Base-by-base conservation (phyloP, 495 filamentous ascomycete genomes). In the Penicillium daleae region DNA sequence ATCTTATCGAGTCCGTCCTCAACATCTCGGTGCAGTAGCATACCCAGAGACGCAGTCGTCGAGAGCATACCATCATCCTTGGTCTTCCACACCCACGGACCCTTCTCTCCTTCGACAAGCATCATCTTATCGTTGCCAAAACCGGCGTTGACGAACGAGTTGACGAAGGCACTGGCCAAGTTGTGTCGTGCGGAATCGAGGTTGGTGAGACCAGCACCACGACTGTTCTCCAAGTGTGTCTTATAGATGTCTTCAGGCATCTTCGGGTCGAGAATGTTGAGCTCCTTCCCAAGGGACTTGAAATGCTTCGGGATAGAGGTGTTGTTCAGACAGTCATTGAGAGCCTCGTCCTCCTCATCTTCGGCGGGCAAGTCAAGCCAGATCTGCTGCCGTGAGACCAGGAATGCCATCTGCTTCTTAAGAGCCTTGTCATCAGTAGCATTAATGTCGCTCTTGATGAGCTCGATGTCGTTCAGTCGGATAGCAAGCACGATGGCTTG, bases 241-340 rank as follows among this genome's bases (percentile, higher is more conserved):
- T 99, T 99, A 83, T 99, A 99, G 67, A 99, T 99, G 71, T 99
- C 95, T 77, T 99, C 95, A 4, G 94, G 93, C 61, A 92, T 93
- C 77, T 97, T 97, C 19, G 95, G 95, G 50, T 98, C 95, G 37
- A 99, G 82, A 48, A 98, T 95, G 71, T 98, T 98, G 56, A 99
- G 84, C 69, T 98, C 95, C 76, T 97, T 97, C 42, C 87, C 95
- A 22, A 99, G 81, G 8, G 89, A 85, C 76, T 97, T 96, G 83
- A 97, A 99, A 76, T 98, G 89, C 57, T 95, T 91, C 0, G 92
- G 87, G 48, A 98, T 82, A 66, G 87, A 91, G 22, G 89, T 86
- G 76, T 97, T 99, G 74, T 89, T 90, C 31, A 98, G 78, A 63
- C 90, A 93, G 49, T 96, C 92, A 31, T 83, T 79, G 59, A 97